A percentile compares a stretch with the other conserved stretches of the same genome.
Evolutionary conservation across 2,329 filamentous ascomycete species (phyloP).

Genomic region (Akanthomyces lecanii): DNA sequence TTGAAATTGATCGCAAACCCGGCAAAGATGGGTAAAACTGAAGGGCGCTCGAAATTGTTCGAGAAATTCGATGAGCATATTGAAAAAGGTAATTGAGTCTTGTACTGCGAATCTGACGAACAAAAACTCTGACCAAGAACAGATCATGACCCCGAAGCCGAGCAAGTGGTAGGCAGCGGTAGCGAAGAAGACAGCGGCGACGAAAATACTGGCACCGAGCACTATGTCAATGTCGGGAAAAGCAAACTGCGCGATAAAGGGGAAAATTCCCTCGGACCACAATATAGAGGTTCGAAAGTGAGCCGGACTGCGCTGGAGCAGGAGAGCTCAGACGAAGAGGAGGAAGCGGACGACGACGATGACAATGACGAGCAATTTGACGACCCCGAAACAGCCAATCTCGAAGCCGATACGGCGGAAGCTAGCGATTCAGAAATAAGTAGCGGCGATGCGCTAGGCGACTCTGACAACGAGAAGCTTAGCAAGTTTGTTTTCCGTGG

Average conservation of each 20-base stretch:
- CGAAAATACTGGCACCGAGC: constrained; percentile 67
- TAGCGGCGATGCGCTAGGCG: constrained; percentile 68
- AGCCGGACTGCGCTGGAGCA: constrained; percentile 64
- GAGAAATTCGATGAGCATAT: constrained; percentile 59
- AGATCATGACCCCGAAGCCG: constrained; percentile 81
- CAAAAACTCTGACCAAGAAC: constrained; percentile 12
- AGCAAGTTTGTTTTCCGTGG: constrained; percentile 65
- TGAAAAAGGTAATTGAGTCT: constrained; percentile 51
- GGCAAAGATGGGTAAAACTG: constrained; percentile 47
- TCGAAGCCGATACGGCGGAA: constrained; percentile 46
- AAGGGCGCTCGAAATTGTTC: constrained; percentile 55
- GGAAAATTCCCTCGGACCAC: constrained; percentile 63
- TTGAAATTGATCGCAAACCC: constrained; percentile 23
- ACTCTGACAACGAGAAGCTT: constrained; percentile 80
- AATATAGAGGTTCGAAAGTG: constrained; percentile 75
- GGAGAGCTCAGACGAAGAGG: constrained; percentile 49
- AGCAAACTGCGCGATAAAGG: constrained; percentile 77
- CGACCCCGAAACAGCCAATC: constrained; percentile 52
- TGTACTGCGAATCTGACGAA: not conserved
- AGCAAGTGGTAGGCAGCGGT: constrained; percentile 51
- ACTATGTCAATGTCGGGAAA: constrained; percentile 80
- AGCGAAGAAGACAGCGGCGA: constrained; percentile 46
- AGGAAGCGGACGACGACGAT: constrained; percentile 48
- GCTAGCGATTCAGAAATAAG: constrained; percentile 59
- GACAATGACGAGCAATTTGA: constrained; percentile 44